Evolutionary conservation across 129 eudicot genomes (phyloP).

Genomic region (Smallanthus sonchifolius): DNA sequence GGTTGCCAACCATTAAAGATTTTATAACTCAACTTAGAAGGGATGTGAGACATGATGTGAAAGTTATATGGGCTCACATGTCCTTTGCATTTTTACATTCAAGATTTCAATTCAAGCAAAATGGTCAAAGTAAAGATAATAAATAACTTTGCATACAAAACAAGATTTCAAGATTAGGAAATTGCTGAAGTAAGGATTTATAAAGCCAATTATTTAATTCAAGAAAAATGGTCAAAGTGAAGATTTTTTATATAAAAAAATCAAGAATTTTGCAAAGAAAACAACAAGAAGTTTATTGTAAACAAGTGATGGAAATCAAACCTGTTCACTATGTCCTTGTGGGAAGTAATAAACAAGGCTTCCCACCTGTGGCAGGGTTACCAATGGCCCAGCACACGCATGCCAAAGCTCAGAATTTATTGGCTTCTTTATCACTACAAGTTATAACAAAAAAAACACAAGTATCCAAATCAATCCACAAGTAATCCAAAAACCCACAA

Average conservation of each 20-base stretch:
- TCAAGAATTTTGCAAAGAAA: not conserved
- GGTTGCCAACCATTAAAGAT: not conserved
- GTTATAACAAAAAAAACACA: not conserved
- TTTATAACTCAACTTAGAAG: not conserved
- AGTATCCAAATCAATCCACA: not conserved
- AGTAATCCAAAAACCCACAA: not conserved
- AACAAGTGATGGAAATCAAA: constrained; percentile 26
- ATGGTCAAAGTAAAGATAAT: not conserved
- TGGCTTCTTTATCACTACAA: constrained; percentile 36
- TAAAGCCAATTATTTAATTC: no score
- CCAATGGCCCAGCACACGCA: constrained; percentile 98
- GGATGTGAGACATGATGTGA: not conserved
- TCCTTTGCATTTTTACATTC: not conserved
- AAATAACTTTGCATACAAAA: not conserved
- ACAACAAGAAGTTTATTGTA: not conserved
- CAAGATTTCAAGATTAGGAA: not conserved
- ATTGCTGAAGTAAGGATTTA: no score
- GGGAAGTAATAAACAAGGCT: constrained; percentile 95
- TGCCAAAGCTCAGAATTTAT: constrained; percentile 96
- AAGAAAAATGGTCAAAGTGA: not conserved
- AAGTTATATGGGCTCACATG: not conserved
- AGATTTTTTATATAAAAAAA: not conserved
- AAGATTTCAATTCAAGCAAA: not conserved
- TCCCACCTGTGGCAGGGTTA: constrained; percentile 86
- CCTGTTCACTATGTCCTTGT: constrained; percentile 99